Evolutionary conservation across 2,329 filamentous ascomycete species (phyloP).

Genomic region (Raffaelea ambrosiae): DNA sequence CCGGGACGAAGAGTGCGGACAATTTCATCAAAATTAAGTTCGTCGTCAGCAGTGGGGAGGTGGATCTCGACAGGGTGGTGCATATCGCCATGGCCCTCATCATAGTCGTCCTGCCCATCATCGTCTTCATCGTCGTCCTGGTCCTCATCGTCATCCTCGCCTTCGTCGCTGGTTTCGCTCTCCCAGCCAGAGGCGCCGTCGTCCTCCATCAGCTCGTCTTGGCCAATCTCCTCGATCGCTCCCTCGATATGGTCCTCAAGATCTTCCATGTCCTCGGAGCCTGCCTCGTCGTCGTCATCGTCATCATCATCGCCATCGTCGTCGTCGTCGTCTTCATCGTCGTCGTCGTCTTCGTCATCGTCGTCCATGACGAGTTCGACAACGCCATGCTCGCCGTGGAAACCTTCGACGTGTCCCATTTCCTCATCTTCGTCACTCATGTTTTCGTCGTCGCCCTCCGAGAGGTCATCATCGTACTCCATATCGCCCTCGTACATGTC

Average conservation of each 20-base stretch:
- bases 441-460: conserved; percentile 72
- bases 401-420: conserved; percentile 78
- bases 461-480: conserved; percentile 76
- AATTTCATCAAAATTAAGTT: conserved; percentile 23
- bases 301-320: conserved; percentile 32
- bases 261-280: conserved; percentile 46
- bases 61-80: conserved; percentile 29
- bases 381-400: conserved; percentile 52
- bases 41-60: conserved; percentile 31
- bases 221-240: conserved; percentile 52
- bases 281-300: conserved; percentile 33
- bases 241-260: conserved; percentile 45
- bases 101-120: conserved; percentile 43
- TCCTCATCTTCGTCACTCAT: conserved; percentile 75
- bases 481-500: conserved; percentile 95
- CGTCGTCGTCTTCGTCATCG: conserved; percentile 49
- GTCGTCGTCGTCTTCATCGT: conserved; percentile 31
- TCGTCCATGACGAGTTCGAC: conserved; percentile 75
- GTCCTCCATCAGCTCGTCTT: conserved; percentile 51
- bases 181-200: conserved; percentile 55
- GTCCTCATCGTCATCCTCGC: conserved; percentile 41
- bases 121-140: conserved; percentile 48
- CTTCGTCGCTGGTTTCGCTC: conserved; percentile 49
- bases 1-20: conserved; percentile 8
- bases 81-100: conserved; percentile 33